Evolutionary conservation across 192 early-diverging fungal genomes (phyloP), one percentile per base, ranked within the genome.

Genomic region (Phycomyces blakesleeanus): DNA sequence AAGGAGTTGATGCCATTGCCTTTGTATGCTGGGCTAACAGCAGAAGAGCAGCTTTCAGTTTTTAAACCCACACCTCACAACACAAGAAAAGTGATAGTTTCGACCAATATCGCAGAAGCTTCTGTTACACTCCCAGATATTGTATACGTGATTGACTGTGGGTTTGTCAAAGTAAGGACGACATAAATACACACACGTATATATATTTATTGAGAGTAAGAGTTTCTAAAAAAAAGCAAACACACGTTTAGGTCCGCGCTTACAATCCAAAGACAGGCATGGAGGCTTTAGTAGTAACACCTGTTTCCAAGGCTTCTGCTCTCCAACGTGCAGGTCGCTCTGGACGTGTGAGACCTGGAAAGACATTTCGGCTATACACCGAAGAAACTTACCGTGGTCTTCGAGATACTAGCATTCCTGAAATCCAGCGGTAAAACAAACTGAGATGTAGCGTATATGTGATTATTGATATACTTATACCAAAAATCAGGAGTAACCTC

Each of bases 241-340:
- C n/a, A n/a, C n/a, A n/a, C n/a, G n/a, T 53, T 14, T 55, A 82
- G 70, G 49, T 89, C 1, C 74, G 85, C 57, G 90, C 93, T 6
- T 97, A 90, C 73, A 95, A 97, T 73, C 88, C 97, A 51, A 91
- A 89, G 65, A 91, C 91, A 27, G 95, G 95, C 14, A 92, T 97
- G 81, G 97, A 97, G 62, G 78, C 89, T 10, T 69, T 99, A 50
- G 82, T 85, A 6, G 90, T 95, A 15, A 91, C 90, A n/a, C 92
- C 92, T 0, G 87, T 96, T 26, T 92, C 89, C 54, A 94, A 94
- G 72, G 93, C 95, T 18, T 93, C 95, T 55, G 93, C 95, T 22
- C 87, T 91, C 63, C 97, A 99, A 76, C 85, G 97, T 6, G 83
- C 93, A 2, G 97, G 95, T 21, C 89, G 97, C 50, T 95, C 97